phyloP scores from a whole-genome alignment of 495 filamentous ascomycete genomes.

The Hamigera avellanea region DNA sequence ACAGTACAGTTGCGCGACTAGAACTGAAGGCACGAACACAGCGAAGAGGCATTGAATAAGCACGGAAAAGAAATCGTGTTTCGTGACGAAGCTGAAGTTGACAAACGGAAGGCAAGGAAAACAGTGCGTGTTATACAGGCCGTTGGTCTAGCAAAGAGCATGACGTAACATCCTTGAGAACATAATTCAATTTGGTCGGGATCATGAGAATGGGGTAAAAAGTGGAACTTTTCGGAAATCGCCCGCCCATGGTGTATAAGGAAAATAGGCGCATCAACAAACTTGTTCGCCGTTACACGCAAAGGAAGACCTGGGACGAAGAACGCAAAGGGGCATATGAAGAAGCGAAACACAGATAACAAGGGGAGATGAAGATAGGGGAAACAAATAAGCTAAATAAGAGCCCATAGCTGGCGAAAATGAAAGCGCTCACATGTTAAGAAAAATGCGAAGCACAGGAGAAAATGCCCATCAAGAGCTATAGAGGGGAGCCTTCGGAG shows the following conservation, averaged over 20 bases:
- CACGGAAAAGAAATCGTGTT: conserved; percentile 10
- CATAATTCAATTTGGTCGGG: conserved; percentile 35
- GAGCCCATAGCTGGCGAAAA: conserved; percentile 33
- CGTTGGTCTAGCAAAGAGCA: conserved; percentile 21
- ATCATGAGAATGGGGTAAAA: conserved; percentile 23
- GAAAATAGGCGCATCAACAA: conserved; percentile 27
- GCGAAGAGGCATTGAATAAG: background rate
- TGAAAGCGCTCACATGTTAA: conserved; percentile 37
- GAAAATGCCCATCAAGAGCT: conserved; percentile 38
- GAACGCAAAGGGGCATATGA: conserved; percentile 7
- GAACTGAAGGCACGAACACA: no score
- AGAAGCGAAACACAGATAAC: conserved; percentile 7
- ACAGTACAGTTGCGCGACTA: no score
- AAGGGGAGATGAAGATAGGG: conserved; percentile 1
- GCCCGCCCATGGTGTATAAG: conserved; percentile 36
- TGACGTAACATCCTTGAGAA: conserved; percentile 24
- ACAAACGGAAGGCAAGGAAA: conserved; percentile 11
- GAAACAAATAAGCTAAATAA: conserved; percentile 10
- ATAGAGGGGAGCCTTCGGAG: conserved; percentile 29
- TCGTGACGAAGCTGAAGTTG: conserved; percentile 11
- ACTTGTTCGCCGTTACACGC: conserved; percentile 29
- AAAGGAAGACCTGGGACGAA: conserved; percentile 19
- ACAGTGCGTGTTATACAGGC: conserved; percentile 22
- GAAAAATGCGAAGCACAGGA: conserved; percentile 34
- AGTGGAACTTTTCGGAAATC: conserved; percentile 39